Percentiles rank a stretch among this genome's conserved stretches.
phyloP scores from a whole-genome alignment of 352 stramenopile genomes.

The Globisporangium paroecandrum region DNA sequence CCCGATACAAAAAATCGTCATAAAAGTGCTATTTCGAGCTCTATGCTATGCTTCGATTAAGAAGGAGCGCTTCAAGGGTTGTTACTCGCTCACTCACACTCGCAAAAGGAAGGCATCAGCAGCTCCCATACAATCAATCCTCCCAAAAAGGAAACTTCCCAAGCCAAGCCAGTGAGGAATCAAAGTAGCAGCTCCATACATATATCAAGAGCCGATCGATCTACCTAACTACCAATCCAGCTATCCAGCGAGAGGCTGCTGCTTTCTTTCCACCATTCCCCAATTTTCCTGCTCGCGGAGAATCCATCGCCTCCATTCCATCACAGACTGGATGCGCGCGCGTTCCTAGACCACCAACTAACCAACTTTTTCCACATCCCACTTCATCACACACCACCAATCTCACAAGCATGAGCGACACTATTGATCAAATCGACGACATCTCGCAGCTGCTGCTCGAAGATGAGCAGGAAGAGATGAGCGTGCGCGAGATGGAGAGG shows the following conservation, averaged over 20 bases:
- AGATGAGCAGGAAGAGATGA: conserved; percentile 24
- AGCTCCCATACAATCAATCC: background rate
- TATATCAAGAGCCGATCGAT: background rate
- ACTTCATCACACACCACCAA: background rate
- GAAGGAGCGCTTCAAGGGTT: background rate
- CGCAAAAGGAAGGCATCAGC: background rate
- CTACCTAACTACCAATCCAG: no score
- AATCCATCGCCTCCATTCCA: background rate
- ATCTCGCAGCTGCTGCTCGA: background rate
- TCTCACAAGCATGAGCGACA: background rate
- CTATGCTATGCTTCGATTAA: background rate
- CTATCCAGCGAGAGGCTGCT: background rate
- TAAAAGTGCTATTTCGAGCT: background rate
- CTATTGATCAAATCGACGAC: background rate
- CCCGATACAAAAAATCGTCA: background rate
- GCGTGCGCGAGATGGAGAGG: conserved; percentile 57
- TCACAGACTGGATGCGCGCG: no score
- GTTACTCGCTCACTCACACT: background rate
- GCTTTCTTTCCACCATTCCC: conserved; percentile 8
- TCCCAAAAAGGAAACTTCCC: background rate
- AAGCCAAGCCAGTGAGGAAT: no score
- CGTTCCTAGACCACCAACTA: background rate
- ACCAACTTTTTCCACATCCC: background rate
- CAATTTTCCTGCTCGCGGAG: conserved; percentile 1
- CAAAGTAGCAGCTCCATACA: background rate